Conservation (phyloP, 1,284 basidiomycete species). For the Ustilago trichophora region DNA sequence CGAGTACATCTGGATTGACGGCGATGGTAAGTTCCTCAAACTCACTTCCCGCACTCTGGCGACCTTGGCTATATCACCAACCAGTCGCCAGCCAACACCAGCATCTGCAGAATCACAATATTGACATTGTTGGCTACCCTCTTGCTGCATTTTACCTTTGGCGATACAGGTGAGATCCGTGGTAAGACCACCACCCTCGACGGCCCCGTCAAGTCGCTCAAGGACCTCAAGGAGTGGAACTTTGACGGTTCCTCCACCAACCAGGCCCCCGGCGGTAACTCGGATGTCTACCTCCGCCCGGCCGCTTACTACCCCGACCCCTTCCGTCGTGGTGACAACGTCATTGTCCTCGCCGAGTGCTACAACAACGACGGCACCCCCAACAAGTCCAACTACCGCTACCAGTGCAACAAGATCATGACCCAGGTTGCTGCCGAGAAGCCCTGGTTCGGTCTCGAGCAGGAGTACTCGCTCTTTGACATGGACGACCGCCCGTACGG, state of each 20-base stretch:
- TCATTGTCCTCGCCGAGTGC: conserved; percentile 76
- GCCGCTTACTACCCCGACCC: conserved; percentile 98
- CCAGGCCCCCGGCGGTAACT: conserved; percentile 81
- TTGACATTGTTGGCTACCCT: neutral
- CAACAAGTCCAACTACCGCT: conserved; percentile 88
- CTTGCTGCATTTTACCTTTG: neutral
- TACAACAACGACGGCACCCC: conserved; percentile 99
- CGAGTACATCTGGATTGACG: conserved; percentile 67
- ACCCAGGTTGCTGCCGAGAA: conserved; percentile 64
- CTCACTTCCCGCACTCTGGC: too few species aligned
- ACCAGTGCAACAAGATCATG: conserved; percentile 63
- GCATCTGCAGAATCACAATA: neutral
- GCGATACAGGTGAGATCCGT: conserved; percentile 51
- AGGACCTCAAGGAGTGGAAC: conserved; percentile 92
- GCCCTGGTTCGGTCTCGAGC: conserved; percentile 99
- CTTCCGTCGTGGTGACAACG: conserved; percentile 89
- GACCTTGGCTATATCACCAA: too few species aligned
- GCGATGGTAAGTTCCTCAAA: conserved; percentile 68
- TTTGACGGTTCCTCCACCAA: conserved; percentile 81
- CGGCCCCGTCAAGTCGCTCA: conserved; percentile 76
- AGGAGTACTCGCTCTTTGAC: conserved; percentile 98
- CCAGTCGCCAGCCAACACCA: too few species aligned
- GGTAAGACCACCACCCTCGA: conserved; percentile 73
- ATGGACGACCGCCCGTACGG: conserved; percentile 89
- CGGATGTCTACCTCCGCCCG: conserved; percentile 97